A percentile compares a stretch with the other conserved stretches of the same genome.
Evolutionary conservation across 1,139 yeast species (phyloP).

Genomic region (Debaryomycetaceae sp.): DNA sequence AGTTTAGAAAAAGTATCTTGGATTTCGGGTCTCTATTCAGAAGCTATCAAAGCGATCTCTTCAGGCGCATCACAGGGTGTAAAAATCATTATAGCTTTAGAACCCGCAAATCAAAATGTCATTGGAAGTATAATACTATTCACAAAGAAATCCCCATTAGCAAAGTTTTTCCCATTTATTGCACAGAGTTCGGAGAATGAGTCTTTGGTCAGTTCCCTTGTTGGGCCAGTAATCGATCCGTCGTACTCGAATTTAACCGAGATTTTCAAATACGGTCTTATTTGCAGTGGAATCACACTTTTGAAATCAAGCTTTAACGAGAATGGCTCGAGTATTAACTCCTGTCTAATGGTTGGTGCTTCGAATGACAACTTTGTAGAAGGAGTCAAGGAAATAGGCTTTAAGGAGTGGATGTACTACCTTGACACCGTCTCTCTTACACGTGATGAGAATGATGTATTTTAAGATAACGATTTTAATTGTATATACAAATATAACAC

Average conservation of each 20-base stretch:
- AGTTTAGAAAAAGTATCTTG: conserved; percentile 11
- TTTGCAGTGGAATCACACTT: conserved; percentile 58
- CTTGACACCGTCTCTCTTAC: conserved; percentile 18
- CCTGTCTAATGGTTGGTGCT: conserved; percentile 40
- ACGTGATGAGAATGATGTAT: not conserved
- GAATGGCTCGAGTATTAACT: conserved; percentile 20
- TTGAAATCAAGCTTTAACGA: conserved; percentile 38
- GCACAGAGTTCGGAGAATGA: conserved; percentile 25
- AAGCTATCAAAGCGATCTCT: conserved; percentile 18
- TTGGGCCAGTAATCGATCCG: conserved; percentile 57
- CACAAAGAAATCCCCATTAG: conserved; percentile 44
- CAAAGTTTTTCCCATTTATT: conserved; percentile 53
- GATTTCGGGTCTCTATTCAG: conserved; percentile 18
- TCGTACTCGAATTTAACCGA: conserved; percentile 53
- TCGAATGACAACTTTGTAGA: conserved; percentile 31
- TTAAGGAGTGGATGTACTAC: conserved; percentile 38
- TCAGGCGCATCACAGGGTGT: conserved; percentile 25
- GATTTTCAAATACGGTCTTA: conserved; percentile 54
- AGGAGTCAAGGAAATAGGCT: conserved; percentile 44
- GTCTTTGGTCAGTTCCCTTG: conserved; percentile 47
- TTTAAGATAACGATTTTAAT: not conserved
- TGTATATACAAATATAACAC: not conserved
- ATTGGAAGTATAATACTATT: conserved; percentile 57
- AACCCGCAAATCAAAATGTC: conserved; percentile 51
- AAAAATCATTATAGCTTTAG: conserved; percentile 54